Base-by-base conservation (phyloP, 345 rosid species). In the Chamaenerion angustifolium region DNA sequence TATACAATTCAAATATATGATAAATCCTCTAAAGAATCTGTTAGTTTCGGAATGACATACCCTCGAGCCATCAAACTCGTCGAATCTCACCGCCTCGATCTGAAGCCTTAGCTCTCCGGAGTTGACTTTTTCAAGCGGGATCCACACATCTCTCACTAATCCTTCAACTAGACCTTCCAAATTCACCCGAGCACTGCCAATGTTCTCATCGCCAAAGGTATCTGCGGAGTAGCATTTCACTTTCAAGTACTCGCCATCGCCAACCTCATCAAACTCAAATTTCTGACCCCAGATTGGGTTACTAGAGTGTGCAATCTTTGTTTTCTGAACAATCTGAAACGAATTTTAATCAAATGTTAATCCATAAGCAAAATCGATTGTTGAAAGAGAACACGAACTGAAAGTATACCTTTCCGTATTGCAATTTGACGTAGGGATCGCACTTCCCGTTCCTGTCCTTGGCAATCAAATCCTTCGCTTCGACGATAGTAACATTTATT, bases 91-190 rank as follows among this genome's bases (percentile, higher is more conserved):
- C 40, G 88, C 88, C 73, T 87, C 93, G 11, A 87, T 80, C 66
- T 74, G 80, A 49, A 92, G 82, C 75, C 87, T 77, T 51, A 92
- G 46, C 62, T 92, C 98, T 63, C 98, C 98, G 15, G 88, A 78
- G 64, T 54, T 83, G 41, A 77, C 98, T 56, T 80, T 89, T 72
- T 92, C 96, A 17, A 87, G 95, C 35, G 96, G 98, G 55, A 87
- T 59, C 95, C 96, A 92, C 27, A 80, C 68, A 62, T 92, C 82
- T 67, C 82, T 73, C 50, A 67, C 51, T 42, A 68, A 77, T 16
- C 98, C 81, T 62, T 79, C 95, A 10, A 63, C 64, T 45, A 87
- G 65, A 55, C 96, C 98, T 75, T 84, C 93, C 63, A 92, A 70
- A 66, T 76, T 87, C 58, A 92, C 76, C 11, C 88, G 76, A 51